Evolutionary conservation across 2,329 filamentous ascomycete species (phyloP).

Genomic region (Aspergillus terreus): DNA sequence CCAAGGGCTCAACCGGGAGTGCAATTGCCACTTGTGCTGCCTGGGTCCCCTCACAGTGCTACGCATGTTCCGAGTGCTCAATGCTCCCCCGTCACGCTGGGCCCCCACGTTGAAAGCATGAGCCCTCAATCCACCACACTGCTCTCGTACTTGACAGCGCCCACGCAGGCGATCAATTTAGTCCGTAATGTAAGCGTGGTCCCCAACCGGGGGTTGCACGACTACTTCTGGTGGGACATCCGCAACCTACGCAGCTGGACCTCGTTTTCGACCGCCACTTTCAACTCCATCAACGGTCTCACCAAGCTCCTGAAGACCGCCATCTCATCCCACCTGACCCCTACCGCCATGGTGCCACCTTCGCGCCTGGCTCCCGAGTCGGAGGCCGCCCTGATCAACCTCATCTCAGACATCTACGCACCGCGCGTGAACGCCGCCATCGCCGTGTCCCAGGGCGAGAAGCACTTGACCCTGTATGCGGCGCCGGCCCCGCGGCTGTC

Average conservation of each 20-base stretch:
- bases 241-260: conserved; percentile 82
- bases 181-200: conserved; percentile 73
- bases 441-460: conserved; percentile 66
- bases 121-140: conserved; percentile 59
- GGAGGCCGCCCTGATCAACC: conserved; percentile 68
- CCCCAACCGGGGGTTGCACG: conserved; percentile 62
- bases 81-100: conserved; percentile 20
- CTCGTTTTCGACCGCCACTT: conserved; percentile 68
- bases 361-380: conserved; percentile 70
- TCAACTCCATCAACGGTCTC: conserved; percentile 70
- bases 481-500: conserved; percentile 35
- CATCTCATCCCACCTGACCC: conserved; percentile 46
- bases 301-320: conserved; percentile 68
- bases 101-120: conserved; percentile 24
- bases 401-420: conserved; percentile 75
- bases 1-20: conserved; percentile 40
- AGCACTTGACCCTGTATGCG: conserved; percentile 50
- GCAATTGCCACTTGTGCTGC: conserved; percentile 26
- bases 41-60: conserved; percentile 26
- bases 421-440: conserved; percentile 85
- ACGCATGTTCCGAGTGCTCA: conserved; percentile 22
- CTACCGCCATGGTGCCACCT: conserved; percentile 26
- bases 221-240: conserved; percentile 95
- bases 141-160: conserved; percentile 69
- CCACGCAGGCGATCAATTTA: conserved; percentile 78